Percentiles rank a stretch among this genome's conserved stretches.
Conservation (phyloP, 2,329 filamentous ascomycete genomes). For the Aspergillus pseudoglaucus region DNA sequence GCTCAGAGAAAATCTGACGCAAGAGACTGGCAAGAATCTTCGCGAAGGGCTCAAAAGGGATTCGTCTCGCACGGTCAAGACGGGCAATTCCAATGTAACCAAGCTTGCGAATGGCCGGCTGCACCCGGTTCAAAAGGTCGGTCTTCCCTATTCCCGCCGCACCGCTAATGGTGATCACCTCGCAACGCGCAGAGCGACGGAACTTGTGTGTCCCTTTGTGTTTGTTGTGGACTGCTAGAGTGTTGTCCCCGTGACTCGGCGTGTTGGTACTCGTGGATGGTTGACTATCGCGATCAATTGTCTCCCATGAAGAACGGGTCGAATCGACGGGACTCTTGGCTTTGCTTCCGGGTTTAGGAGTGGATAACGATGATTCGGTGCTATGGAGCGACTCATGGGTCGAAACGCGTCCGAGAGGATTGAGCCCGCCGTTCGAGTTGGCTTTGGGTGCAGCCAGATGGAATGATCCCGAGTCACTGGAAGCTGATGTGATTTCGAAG, state of each 20-base stretch:
- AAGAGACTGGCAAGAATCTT: slow-evolving; percentile 56
- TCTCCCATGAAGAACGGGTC: slow-evolving; percentile 26
- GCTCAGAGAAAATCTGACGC: slow-evolving; percentile 59
- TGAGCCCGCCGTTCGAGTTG: slow-evolving; percentile 29
- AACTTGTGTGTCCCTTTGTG: slow-evolving; percentile 43
- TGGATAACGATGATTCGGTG: slow-evolving; percentile 29
- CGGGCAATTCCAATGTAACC: slow-evolving; percentile 57
- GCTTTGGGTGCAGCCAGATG: slow-evolving; percentile 29
- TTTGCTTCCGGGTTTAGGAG: slow-evolving; percentile 24
- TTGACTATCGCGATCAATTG: slow-evolving; percentile 33
- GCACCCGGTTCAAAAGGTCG: slow-evolving; percentile 53
- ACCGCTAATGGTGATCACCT: slow-evolving; percentile 54
- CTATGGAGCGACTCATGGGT: slow-evolving; percentile 31
- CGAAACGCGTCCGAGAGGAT: slow-evolving; percentile 22
- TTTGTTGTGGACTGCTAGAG: slow-evolving; percentile 24
- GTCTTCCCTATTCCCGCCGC: slow-evolving; percentile 56
- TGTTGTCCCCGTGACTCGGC: slow-evolving; percentile 24
- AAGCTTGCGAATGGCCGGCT: slow-evolving; percentile 49
- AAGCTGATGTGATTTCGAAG: slow-evolving; percentile 46
- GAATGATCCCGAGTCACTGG: slow-evolving; percentile 48
- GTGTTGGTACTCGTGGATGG: slow-evolving; percentile 24
- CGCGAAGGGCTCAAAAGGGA: slow-evolving; percentile 57
- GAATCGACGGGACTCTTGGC: slow-evolving; percentile 33
- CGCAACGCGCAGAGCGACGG: slow-evolving; percentile 50
- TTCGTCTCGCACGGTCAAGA: slow-evolving; percentile 53